A percentile compares a stretch with the other conserved stretches of the same genome.
Conservation (phyloP, 352 stramenopile genomes). For the Phytophthora sp. region DNA sequence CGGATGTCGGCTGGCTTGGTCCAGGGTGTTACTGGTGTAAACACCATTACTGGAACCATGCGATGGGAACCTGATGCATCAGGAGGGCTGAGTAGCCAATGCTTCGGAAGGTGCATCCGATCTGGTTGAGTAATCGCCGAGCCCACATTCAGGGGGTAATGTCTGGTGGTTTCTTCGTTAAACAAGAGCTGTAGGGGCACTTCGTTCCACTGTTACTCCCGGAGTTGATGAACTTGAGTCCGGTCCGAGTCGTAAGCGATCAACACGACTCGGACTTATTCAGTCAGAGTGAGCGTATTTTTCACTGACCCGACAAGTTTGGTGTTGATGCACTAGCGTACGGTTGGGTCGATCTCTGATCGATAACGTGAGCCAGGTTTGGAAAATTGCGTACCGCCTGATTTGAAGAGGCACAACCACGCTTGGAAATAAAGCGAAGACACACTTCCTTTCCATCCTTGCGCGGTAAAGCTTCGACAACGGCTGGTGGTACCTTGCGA, state of each 20-base stretch:
- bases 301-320: neutral
- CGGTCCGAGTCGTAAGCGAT: neutral
- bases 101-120: too few species aligned
- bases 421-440: neutral
- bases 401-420: neutral
- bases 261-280: neutral
- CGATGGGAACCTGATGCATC: too few species aligned
- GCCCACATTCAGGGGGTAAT: too few species aligned
- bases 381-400: neutral
- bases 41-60: too few species aligned
- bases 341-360: neutral
- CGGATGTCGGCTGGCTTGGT: too few species aligned
- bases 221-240: too few species aligned
- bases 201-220: too few species aligned
- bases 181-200: too few species aligned
- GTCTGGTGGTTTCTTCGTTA: too few species aligned
- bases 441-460: neutral
- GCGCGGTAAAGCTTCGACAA: neutral
- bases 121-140: too few species aligned
- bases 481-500: neutral
- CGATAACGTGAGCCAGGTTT: neutral
- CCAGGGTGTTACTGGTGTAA: too few species aligned
- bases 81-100: too few species aligned
- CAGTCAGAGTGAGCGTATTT: neutral
- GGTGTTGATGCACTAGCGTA: neutral